Base-by-base conservation (phyloP, 768 basidiomycete species). In the Cubamyces lactineus region DNA sequence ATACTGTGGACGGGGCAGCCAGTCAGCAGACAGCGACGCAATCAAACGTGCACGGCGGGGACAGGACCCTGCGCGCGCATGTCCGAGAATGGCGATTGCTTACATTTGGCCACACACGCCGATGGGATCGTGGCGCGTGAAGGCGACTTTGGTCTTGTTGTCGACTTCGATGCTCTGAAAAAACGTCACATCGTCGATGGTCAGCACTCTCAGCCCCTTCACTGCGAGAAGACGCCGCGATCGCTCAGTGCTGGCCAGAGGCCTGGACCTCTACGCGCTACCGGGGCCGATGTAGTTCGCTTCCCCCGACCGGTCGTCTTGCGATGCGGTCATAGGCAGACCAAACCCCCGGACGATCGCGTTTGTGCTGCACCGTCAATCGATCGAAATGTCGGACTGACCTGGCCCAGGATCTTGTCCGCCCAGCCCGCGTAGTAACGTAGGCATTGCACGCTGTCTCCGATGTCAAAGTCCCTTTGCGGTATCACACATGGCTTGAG, bases 361-460 rank as follows among this genome's bases (percentile, higher is more conserved):
- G 7, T 15, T 7, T 45, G 1, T 19, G 26, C 30, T 15, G 26
- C 16, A 16, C 43, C 34, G 34, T 1, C 2, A 19, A 38, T 39
- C 38, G 26, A 24, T 41, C 26, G 40, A 53, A 52, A 28, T n/a
- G 16, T 11, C 34, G 11, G 34, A 74, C 75, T 67, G 65, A 88
- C 89, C 84, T 96, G 86, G 21, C 97, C 96, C 24, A 82, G 77
- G 53, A 97, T 88, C 78, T 98, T 98, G 78, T 98, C 96, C 9
- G 93, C 92, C 91, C 91, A 96, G 23, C 96, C 96, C 41, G 94
- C 96, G 71, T 95, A 97, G 77, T 98, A 97, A 52, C 92, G 82
- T 53, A 94, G 75, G 70, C 91, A 92, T 66, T 85, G 85, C 19
- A 93, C 77, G 62, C 79, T 87, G 70, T 94, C 92, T 42, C 84